phyloP scores from a whole-genome alignment of 306 rosid species.

The Trichosanthes truncata region DNA sequence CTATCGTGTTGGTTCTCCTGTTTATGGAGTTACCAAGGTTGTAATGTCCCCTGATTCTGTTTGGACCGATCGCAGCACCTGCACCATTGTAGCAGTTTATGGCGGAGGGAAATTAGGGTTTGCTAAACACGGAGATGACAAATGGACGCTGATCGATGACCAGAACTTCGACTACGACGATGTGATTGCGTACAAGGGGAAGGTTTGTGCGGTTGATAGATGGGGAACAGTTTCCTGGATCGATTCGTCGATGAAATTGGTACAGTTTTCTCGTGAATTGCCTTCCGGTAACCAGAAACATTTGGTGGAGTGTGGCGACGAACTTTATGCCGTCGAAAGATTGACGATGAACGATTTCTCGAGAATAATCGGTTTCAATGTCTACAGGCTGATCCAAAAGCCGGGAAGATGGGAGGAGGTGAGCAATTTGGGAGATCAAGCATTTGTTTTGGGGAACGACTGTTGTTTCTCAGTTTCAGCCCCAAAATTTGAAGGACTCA shows the following conservation, averaged over 20 bases:
- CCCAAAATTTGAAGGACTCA: slow-evolving; percentile 6
- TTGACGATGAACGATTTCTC: too few species aligned
- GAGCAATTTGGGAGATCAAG: slow-evolving; percentile 18
- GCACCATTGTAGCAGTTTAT: slow-evolving; percentile 22
- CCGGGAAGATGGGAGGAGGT: slow-evolving; percentile 27
- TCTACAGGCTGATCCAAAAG: slow-evolving; percentile 21
- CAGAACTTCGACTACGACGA: slow-evolving; percentile 33
- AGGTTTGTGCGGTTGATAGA: slow-evolving; percentile 45
- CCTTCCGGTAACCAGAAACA: slow-evolving; percentile 45
- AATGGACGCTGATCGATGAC: slow-evolving; percentile 26
- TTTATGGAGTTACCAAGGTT: slow-evolving; percentile 22
- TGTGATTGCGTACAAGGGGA: slow-evolving; percentile 38
- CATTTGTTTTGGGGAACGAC: slow-evolving; percentile 22
- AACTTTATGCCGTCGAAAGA: too few species aligned
- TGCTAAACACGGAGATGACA: too few species aligned
- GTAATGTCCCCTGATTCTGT: slow-evolving; percentile 28
- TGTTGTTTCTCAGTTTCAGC: slow-evolving; percentile 17
- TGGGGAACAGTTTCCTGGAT: slow-evolving; percentile 56
- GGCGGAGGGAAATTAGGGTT: slow-evolving; percentile 34
- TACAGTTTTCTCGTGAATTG: slow-evolving; percentile 41
- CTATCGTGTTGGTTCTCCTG: neutral
- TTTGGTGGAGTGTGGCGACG: too few species aligned
- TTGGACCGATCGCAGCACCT: slow-evolving; percentile 21
- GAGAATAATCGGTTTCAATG: too few species aligned
- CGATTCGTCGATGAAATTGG: slow-evolving; percentile 24